A percentile compares a stretch with the other conserved stretches of the same genome.
These are phyloP conservation scores for Fusarium sp. DNA, from an alignment of 2,329 filamentous ascomycete species.

Conservation along the genomic window DNA sequence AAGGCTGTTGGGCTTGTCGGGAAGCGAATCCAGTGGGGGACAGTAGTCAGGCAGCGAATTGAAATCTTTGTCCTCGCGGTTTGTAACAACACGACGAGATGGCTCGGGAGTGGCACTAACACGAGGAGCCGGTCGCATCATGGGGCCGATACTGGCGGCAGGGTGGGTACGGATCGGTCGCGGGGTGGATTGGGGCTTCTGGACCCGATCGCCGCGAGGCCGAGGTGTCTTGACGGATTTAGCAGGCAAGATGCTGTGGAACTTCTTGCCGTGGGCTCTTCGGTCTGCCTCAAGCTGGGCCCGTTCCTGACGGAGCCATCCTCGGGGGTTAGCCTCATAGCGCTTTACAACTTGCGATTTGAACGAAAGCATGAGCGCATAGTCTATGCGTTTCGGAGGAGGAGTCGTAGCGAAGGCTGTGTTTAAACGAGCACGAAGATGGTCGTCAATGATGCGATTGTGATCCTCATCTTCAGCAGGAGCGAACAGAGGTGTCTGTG, in stretches of 20 bases:
- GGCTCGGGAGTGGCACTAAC: conserved; percentile 65
- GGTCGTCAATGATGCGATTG: conserved; percentile 64
- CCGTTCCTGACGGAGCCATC: conserved; percentile 66
- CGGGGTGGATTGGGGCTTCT: conserved; percentile 54
- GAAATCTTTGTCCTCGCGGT: conserved; percentile 87
- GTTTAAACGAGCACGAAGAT: conserved; percentile 61
- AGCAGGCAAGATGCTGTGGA: conserved; percentile 58
- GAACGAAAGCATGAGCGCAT: conserved; percentile 67
- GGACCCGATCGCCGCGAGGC: conserved; percentile 53
- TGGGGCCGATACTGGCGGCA: conserved; percentile 44
- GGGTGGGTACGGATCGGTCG: conserved; percentile 54
- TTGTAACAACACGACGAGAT: conserved; percentile 68
- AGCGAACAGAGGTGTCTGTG: conserved; percentile 65
- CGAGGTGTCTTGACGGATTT: conserved; percentile 54
- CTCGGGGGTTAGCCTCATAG: conserved; percentile 59
- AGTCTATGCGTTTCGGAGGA: conserved; percentile 67
- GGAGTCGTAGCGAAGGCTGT: conserved; percentile 59
- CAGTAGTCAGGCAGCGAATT: conserved; percentile 77
- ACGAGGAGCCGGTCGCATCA: conserved; percentile 50
- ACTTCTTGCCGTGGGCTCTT: conserved; percentile 57
- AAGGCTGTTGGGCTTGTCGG: conserved; percentile 75
- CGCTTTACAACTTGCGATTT: conserved; percentile 65
- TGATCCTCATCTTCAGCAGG: conserved; percentile 58
- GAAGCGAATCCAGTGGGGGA: conserved; percentile 76
- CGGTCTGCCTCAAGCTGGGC: conserved; percentile 63